Evolutionary conservation across 805 yeast genomes (phyloP).

Genomic region (Candida endomychidarum): DNA sequence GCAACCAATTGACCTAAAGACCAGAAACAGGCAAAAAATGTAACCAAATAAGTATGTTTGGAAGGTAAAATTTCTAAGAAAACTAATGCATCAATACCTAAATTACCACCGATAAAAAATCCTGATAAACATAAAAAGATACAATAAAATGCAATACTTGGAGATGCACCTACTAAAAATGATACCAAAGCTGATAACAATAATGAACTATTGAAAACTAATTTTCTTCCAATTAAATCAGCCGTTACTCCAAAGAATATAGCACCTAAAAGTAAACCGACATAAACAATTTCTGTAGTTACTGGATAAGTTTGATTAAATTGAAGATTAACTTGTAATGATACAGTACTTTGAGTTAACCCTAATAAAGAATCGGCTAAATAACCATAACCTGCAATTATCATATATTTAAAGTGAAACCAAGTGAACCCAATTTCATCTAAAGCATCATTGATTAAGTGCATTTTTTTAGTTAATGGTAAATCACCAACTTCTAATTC

Average conservation of each 20-base stretch:
- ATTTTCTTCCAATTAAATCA: conserved; percentile 53
- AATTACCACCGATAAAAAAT: conserved; percentile 29
- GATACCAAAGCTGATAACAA: conserved; percentile 23
- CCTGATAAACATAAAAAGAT: conserved; percentile 23
- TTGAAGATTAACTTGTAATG: conserved; percentile 47
- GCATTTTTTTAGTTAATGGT: conserved; percentile 23
- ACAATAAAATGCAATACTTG: conserved; percentile 25
- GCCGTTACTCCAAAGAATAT: conserved; percentile 56
- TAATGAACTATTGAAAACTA: conserved; percentile 43
- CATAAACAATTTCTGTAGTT: conserved; percentile 38
- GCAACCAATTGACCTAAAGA: conserved; percentile 60
- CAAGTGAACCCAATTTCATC: conserved; percentile 50
- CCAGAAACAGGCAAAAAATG: conserved; percentile 54
- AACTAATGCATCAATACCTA: conserved; percentile 29
- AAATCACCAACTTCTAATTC: conserved; percentile 11
- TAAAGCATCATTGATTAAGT: conserved; percentile 29
- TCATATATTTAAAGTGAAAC: conserved; percentile 50
- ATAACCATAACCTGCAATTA: conserved; percentile 57
- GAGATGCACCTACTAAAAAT: conserved; percentile 27
- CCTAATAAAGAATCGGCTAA: conserved; percentile 54
- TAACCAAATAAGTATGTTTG: conserved; percentile 25
- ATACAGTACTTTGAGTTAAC: conserved; percentile 47
- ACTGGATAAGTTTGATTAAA: conserved; percentile 45
- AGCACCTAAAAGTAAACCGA: conserved; percentile 52
- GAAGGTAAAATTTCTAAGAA: conserved; percentile 28